Conservation (phyloP, 2,329 filamentous ascomycete species). For the Emmonsiellopsis sp. region DNA sequence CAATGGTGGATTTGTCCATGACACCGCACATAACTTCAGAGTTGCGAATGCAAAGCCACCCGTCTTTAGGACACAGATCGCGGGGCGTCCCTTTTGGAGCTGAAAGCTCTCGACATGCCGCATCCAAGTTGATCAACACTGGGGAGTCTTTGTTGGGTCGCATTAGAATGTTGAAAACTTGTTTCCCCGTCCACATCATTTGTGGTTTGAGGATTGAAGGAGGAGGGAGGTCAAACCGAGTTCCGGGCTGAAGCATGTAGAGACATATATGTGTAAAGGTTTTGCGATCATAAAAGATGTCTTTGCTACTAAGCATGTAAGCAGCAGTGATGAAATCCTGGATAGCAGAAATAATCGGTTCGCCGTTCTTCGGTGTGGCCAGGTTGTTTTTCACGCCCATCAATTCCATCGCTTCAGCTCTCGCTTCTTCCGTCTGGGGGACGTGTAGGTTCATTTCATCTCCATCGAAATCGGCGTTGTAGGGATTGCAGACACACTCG, state of each 20-base stretch:
- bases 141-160: constrained; percentile 74
- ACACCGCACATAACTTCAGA: constrained; percentile 95
- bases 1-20: constrained; percentile 98
- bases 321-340: constrained; percentile 98
- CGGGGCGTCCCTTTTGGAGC: constrained; percentile 28
- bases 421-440: constrained; percentile 91
- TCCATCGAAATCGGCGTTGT: constrained; percentile 98
- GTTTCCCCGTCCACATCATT: constrained; percentile 91
- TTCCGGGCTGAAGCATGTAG: constrained; percentile 81
- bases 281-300: constrained; percentile 81
- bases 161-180: constrained; percentile 88
- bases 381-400: constrained; percentile 99
- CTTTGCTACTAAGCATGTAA: constrained; percentile 83
- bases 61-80: constrained; percentile 74
- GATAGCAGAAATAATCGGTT: constrained; percentile 96
- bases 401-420: constrained; percentile 86
- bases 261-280: constrained; percentile 83
- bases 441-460: constrained; percentile 99
- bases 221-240: constrained; percentile 72
- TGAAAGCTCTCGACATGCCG: constrained; percentile 70
- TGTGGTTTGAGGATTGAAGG: constrained; percentile 80
- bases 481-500: constrained; percentile 95
- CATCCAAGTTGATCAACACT: constrained; percentile 84
- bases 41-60: constrained; percentile 86
- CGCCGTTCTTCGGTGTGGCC: constrained; percentile 91